Conservation (phyloP, 1,139 yeast genomes). For the Debaryomyces sp. region DNA sequence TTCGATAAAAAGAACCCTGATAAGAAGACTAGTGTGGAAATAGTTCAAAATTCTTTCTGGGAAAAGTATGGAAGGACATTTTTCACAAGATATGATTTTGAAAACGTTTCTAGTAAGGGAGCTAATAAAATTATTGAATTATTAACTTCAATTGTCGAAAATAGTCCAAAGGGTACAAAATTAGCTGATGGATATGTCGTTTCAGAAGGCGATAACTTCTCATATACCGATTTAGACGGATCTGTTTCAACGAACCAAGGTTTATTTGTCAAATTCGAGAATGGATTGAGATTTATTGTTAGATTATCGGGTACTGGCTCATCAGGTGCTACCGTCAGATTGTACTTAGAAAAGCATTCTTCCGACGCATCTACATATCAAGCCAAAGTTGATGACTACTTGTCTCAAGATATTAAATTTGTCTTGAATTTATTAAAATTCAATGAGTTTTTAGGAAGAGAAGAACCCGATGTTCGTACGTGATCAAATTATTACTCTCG, state of each 20-base stretch:
- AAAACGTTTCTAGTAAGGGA: slow-evolving; percentile 74
- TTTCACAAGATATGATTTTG: slow-evolving; percentile 95
- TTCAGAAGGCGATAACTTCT: slow-evolving; percentile 81
- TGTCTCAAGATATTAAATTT: slow-evolving; percentile 61
- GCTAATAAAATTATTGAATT: slow-evolving; percentile 70
- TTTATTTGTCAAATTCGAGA: slow-evolving; percentile 74
- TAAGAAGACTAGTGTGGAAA: slow-evolving; percentile 65
- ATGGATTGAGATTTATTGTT: slow-evolving; percentile 85
- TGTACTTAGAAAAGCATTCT: slow-evolving; percentile 86
- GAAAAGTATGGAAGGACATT: slow-evolving; percentile 93
- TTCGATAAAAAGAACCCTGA: slow-evolving; percentile 60
- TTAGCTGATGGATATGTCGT: slow-evolving; percentile 54
- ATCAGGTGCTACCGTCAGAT: slow-evolving; percentile 94
- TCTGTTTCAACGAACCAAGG: slow-evolving; percentile 93
- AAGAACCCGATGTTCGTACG: slow-evolving; percentile 88
- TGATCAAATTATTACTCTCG: slow-evolving; percentile 21
- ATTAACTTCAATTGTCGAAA: slow-evolving; percentile 44
- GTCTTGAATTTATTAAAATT: slow-evolving; percentile 73
- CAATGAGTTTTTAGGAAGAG: slow-evolving; percentile 75
- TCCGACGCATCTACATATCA: slow-evolving; percentile 54
- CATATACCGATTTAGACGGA: slow-evolving; percentile 94
- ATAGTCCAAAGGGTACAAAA: slow-evolving; percentile 44
- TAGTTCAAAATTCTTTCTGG: slow-evolving; percentile 90
- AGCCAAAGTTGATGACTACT: slow-evolving; percentile 67
- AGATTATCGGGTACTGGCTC: slow-evolving; percentile 98